These are phyloP conservation scores for Tilletia setariae DNA, from an alignment of 1,284 basidiomycete species.

Conservation along the genomic window DNA sequence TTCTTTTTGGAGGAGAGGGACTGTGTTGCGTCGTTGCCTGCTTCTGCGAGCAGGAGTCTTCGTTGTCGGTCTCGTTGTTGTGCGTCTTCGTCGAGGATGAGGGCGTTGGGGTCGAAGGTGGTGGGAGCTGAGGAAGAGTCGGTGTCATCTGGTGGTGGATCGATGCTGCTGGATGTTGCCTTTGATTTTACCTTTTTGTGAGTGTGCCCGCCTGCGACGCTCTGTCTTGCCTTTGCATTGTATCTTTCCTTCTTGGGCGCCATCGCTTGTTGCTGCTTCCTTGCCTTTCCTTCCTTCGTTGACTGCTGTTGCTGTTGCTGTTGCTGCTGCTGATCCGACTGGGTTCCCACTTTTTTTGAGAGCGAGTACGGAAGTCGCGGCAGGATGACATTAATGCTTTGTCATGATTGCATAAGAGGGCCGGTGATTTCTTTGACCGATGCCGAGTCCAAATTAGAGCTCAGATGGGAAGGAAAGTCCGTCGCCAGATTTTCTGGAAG, in stretches of 20 bases:
- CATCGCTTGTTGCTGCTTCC: not conserved
- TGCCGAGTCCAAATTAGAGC: no score
- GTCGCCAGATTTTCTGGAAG: no score
- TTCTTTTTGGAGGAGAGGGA: conserved; percentile 52
- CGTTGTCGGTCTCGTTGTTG: conserved; percentile 23
- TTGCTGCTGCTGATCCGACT: no score
- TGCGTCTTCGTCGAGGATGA: conserved; percentile 37
- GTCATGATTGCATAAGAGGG: no score
- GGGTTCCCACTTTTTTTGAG: no score
- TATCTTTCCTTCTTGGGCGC: conserved; percentile 39
- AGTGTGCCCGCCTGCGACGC: conserved; percentile 44
- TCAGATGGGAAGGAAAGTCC: no score
- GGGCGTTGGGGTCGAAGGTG: conserved; percentile 38
- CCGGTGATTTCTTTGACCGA: no score
- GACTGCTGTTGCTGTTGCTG: no score
- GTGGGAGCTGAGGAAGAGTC: not conserved
- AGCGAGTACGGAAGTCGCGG: no score
- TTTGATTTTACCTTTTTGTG: conserved; percentile 47
- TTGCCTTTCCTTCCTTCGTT: no score
- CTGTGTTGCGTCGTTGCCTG: conserved; percentile 17
- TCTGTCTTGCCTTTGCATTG: conserved; percentile 51
- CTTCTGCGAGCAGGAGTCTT: conserved; percentile 18
- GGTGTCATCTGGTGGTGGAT: not conserved
- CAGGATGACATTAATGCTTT: no score
- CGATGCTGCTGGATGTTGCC: not conserved